phyloP scores from a whole-genome alignment of 2,329 filamentous ascomycete genomes.

The Thelonectria blattea region DNA sequence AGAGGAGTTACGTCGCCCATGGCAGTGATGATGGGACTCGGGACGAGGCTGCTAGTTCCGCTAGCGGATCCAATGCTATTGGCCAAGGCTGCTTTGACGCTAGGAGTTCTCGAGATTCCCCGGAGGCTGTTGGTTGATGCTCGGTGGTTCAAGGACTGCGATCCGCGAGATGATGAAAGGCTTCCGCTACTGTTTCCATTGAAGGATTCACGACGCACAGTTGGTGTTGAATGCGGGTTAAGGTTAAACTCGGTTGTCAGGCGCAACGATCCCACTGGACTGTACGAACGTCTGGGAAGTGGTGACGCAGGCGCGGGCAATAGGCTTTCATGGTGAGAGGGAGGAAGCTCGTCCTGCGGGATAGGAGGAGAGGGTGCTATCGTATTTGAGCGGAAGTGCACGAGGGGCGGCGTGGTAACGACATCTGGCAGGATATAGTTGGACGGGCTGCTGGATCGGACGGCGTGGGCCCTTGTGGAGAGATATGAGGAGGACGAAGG shows the following conservation, averaged over 20 bases:
- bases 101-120: conserved; percentile 64
- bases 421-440: conserved; percentile 35
- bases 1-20: conserved; percentile 81
- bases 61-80: conserved; percentile 57
- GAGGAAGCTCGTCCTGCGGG: conserved; percentile 30
- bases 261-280: conserved; percentile 40
- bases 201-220: conserved; percentile 43
- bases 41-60: conserved; percentile 69
- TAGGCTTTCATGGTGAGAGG: conserved; percentile 23
- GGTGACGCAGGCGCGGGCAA: conserved; percentile 20
- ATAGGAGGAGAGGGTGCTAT: conserved; percentile 45
- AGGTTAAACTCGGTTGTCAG: conserved; percentile 48
- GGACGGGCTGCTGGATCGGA: conserved; percentile 28
- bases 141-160: conserved; percentile 38
- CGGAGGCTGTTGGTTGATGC: conserved; percentile 47
- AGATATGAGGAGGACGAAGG: conserved; percentile 29
- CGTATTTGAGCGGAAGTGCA: conserved; percentile 38
- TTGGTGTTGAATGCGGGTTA: conserved; percentile 28
- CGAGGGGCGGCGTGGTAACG: conserved; percentile 31
- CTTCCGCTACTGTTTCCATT: conserved; percentile 41
- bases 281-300: conserved; percentile 25
- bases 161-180: conserved; percentile 40
- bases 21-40: conserved; percentile 75
- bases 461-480: conserved; percentile 29
- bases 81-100: conserved; percentile 62